These are phyloP conservation scores for Botryotinia narcissicola DNA, from an alignment of 2,329 filamentous ascomycete species.

Conservation along the genomic window DNA sequence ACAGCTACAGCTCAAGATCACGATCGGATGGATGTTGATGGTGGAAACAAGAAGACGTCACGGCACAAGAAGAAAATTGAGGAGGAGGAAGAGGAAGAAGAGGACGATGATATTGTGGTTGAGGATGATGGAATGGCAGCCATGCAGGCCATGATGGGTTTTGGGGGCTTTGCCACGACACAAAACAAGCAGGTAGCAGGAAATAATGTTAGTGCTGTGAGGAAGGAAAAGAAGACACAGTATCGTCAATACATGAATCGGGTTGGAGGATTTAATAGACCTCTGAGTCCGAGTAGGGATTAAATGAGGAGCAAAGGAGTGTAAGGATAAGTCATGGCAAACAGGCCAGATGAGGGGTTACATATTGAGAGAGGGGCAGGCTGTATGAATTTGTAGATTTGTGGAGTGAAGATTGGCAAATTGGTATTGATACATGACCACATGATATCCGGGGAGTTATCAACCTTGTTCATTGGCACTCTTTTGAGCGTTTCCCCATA, in stretches of 20 bases:
- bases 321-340: not conserved
- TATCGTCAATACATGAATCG: constrained; percentile 98
- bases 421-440: not conserved
- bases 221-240: constrained; percentile 91
- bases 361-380: not conserved
- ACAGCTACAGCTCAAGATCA: constrained; percentile 30
- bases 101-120: constrained; percentile 50
- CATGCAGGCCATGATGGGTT: constrained; percentile 89
- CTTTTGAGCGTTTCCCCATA: not conserved
- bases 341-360: not conserved
- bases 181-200: constrained; percentile 86
- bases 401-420: not conserved
- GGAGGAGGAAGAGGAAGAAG: constrained; percentile 38
- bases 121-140: constrained; percentile 67
- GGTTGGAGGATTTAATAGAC: constrained; percentile 76
- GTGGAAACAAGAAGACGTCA: constrained; percentile 32
- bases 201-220: constrained; percentile 77
- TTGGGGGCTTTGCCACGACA: constrained; percentile 79
- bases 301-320: not conserved
- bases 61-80: constrained; percentile 33
- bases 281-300: constrained; percentile 57
- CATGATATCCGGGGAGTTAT: not conserved
- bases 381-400: not conserved
- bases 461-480: not conserved
- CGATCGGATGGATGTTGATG: constrained; percentile 38